Evolutionary conservation across 208 protist species (phyloP).

Genomic region (Trypanosoma grayi): DNA sequence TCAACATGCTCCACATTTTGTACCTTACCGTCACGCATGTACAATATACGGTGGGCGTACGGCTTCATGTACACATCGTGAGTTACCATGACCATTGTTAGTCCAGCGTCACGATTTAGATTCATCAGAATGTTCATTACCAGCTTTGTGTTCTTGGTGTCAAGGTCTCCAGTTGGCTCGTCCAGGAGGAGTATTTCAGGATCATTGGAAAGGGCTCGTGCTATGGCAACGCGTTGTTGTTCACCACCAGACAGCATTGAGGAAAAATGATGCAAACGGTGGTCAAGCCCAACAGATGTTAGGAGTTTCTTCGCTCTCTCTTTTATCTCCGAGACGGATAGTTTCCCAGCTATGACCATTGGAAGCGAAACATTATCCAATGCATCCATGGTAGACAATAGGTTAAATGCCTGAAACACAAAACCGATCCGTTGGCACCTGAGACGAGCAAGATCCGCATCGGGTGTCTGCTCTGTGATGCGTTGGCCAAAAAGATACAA

Average conservation of each 20-base stretch:
- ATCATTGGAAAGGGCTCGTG: slow-evolving; percentile 93
- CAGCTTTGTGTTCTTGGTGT: slow-evolving; percentile 93
- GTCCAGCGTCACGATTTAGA: slow-evolving; percentile 83
- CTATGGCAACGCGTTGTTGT: slow-evolving; percentile 96
- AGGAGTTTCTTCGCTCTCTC: slow-evolving; percentile 75
- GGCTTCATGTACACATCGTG: slow-evolving; percentile 96
- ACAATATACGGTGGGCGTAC: slow-evolving; percentile 92
- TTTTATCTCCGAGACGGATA: slow-evolving; percentile 52
- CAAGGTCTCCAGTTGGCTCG: slow-evolving; percentile 96
- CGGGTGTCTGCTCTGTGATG: slow-evolving; percentile 70
- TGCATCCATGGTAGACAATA: slow-evolving; percentile 93
- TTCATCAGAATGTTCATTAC: slow-evolving; percentile 93
- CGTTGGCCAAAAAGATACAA: slow-evolving; percentile 86
- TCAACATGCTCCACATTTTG: slow-evolving; percentile 56
- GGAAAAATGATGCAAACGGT: slow-evolving; percentile 89
- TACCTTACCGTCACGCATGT: slow-evolving; percentile 95
- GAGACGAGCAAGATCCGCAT: slow-evolving; percentile 65
- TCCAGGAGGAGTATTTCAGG: slow-evolving; percentile 95
- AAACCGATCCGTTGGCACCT: slow-evolving; percentile 87
- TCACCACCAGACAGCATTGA: slow-evolving; percentile 95
- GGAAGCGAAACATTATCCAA: slow-evolving; percentile 95
- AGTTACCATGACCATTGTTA: slow-evolving; percentile 98
- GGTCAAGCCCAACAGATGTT: slow-evolving; percentile 83
- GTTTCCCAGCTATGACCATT: slow-evolving; percentile 91
- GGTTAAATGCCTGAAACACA: slow-evolving; percentile 98